Conservation (phyloP, 106 monocot genomes). For the Dendrobium chrysotoxum region DNA sequence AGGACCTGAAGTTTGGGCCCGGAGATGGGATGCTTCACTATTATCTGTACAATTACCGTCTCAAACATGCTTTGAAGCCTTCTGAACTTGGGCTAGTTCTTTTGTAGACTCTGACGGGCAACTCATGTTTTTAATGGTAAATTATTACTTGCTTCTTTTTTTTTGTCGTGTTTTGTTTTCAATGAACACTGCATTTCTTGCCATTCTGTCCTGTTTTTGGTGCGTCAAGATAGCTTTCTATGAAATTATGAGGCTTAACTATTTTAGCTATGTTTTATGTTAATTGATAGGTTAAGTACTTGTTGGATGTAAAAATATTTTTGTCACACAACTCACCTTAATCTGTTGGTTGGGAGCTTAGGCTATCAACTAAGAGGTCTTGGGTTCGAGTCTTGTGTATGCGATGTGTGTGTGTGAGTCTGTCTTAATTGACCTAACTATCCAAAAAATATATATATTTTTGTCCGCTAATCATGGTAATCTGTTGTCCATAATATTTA, state of each 20-base stretch:
- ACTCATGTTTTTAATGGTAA: neutral
- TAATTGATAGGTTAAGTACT: neutral
- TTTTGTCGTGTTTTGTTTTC: neutral
- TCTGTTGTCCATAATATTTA: neutral
- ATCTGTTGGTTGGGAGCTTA: too few species aligned
- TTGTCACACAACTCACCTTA: neutral
- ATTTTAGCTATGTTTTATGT: neutral
- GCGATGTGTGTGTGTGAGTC: too few species aligned
- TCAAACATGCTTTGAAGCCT: slow-evolving; percentile 33
- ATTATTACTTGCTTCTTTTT: neutral
- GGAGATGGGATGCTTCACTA: slow-evolving; percentile 83
- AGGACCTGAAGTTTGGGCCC: slow-evolving; percentile 81
- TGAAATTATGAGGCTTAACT: neutral
- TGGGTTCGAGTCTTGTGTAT: too few species aligned
- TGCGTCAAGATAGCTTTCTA: neutral
- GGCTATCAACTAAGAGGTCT: too few species aligned
- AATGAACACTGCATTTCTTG: neutral
- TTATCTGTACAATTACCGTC: slow-evolving; percentile 63
- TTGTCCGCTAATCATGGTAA: neutral
- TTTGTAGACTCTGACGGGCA: neutral
- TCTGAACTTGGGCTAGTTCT: slow-evolving; percentile 64
- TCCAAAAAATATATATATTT: too few species aligned
- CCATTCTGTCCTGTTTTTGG: neutral
- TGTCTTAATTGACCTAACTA: too few species aligned
- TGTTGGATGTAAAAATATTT: neutral